Base-by-base conservation (phyloP, 2,329 filamentous ascomycete species). In the Zymoseptoria brevis region DNA sequence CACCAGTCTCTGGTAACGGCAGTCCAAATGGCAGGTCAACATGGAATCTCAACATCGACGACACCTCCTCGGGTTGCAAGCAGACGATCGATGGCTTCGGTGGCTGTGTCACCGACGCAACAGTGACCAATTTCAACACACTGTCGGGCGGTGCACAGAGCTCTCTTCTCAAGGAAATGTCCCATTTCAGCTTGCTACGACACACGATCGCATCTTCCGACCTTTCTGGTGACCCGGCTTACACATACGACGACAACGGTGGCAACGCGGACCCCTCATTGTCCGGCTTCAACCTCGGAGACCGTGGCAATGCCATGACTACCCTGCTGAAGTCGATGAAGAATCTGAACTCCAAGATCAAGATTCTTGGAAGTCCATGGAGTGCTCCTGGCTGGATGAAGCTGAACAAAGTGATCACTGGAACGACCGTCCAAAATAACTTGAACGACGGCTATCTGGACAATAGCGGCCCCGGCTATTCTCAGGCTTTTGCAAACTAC, bases 331-430 rank as follows among this genome's bases (percentile, higher is more conserved):
- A 60, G 1, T 57, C 35, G 24, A 64, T 66, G 64, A 60, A 60
- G 21, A 57, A 29, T 19, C 30, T 54, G 26, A 54, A 62, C 9
- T 49, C 58, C 11, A 49, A 30, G 2, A 62, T 66, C 54, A 62
- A 57, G 9, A 51, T 66, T 6, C 22, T 66, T 9, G 64, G 64
- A 2, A 60, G 60, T 13, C 57, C 64, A n/a, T 66, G 62, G 62
- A 60, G 56, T 45, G 57, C 64, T n/a, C 64, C 64, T 19, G 62
- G 57, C 3, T 66, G 64, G 64, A 66, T 66, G 64, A 65, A 65
- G 57, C 50, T 54, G 19, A 65, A 64, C 26, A 35, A 50, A 19
- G 48, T 35, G n/a, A 24, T 64, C 1, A 49, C 55, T 13, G 62
- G 64, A 26, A 26, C 49, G 8, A 59, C 16, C 1, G 56, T 59